Conservation (phyloP, 73 alveolate species). For the Paramecium pentaurelia region DNA sequence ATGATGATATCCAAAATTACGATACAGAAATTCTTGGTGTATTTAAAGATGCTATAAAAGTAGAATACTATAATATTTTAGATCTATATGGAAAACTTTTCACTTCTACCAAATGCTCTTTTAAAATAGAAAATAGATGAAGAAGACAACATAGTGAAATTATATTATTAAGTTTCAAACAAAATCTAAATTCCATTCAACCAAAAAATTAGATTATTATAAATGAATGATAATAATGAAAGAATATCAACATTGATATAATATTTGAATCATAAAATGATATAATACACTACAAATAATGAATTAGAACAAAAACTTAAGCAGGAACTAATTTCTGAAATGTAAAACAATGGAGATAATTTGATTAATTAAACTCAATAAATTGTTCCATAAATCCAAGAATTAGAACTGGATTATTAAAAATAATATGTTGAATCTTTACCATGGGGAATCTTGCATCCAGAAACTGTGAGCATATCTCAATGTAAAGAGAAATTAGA, state of each 20-base stretch:
- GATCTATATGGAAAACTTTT: constrained; percentile 3
- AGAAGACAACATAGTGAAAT: background rate
- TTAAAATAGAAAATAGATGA: background rate
- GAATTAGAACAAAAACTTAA: background rate
- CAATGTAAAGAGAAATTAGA: constrained; percentile 70
- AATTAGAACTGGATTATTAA: constrained; percentile 11
- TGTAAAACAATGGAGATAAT: background rate
- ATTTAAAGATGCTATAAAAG: background rate
- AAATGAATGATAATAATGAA: background rate
- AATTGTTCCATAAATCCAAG: background rate
- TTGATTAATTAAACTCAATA: background rate
- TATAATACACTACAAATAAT: background rate
- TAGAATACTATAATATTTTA: background rate
- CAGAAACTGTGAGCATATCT: constrained; percentile 69
- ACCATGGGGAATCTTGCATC: constrained; percentile 78
- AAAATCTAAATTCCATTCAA: background rate
- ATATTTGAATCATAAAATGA: background rate
- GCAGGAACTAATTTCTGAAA: background rate
- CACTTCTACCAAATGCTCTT: background rate
- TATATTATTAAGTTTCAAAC: background rate
- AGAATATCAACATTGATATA: background rate
- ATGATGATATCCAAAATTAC: background rate
- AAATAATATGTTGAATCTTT: constrained; percentile 49
- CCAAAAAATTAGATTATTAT: background rate
- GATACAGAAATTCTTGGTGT: background rate